Percentiles rank a stretch among this genome's conserved stretches.
phyloP scores from a whole-genome alignment of 495 filamentous ascomycete genomes.

The Geopyxis carbonaria region DNA sequence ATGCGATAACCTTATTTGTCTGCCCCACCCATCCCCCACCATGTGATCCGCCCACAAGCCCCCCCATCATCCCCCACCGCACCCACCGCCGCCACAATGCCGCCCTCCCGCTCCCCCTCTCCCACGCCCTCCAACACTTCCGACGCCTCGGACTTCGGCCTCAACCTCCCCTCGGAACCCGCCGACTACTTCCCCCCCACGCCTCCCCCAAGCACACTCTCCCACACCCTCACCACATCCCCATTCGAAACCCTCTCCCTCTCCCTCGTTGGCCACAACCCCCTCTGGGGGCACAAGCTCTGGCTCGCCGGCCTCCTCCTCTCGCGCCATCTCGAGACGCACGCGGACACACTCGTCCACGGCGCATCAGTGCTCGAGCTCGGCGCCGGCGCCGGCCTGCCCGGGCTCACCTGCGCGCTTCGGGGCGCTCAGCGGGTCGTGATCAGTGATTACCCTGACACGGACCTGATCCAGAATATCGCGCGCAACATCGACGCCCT shows the following conservation, averaged over 20 bases:
- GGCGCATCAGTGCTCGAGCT: slow-evolving; percentile 64
- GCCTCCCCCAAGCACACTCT: slow-evolving; percentile 47
- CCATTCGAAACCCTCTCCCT: slow-evolving; percentile 41
- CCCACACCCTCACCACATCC: slow-evolving; percentile 51
- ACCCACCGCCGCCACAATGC: too few species aligned
- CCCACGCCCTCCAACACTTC: slow-evolving; percentile 7
- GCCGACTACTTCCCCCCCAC: slow-evolving; percentile 57
- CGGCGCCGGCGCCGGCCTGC: slow-evolving; percentile 75
- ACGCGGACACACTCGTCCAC: slow-evolving; percentile 37
- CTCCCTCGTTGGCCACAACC: slow-evolving; percentile 74
- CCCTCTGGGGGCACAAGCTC: slow-evolving; percentile 77
- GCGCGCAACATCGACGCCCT: slow-evolving; percentile 46
- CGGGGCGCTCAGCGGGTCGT: slow-evolving; percentile 53
- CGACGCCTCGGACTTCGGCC: slow-evolving; percentile 39
- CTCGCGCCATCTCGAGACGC: slow-evolving; percentile 56
- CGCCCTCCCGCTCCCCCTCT: too few species aligned
- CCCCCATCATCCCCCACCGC: too few species aligned
- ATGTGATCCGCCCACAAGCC: too few species aligned
- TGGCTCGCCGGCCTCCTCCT: slow-evolving; percentile 75
- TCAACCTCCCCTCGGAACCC: slow-evolving; percentile 39
- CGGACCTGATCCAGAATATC: slow-evolving; percentile 60
- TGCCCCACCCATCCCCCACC: too few species aligned
- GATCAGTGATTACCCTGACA: slow-evolving; percentile 78
- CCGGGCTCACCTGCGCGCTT: slow-evolving; percentile 58
- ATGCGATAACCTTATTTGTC: too few species aligned